Conservation (phyloP, 176 grass and related monocot species). For the Ensete glaucum region DNA sequence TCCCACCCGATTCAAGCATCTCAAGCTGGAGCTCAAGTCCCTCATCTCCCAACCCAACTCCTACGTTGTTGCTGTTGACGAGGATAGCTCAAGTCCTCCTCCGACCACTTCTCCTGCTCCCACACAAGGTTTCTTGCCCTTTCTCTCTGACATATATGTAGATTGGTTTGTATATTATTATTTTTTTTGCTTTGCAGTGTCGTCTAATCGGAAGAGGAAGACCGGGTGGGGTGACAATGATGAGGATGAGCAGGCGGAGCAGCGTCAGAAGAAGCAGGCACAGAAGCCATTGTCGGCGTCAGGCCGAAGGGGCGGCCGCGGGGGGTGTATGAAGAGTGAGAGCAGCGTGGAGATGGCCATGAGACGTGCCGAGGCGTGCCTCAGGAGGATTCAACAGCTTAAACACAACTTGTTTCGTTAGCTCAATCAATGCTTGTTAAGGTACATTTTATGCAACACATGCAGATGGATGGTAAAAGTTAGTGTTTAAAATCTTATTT, state of each 20-base stretch:
- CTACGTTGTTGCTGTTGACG: neutral
- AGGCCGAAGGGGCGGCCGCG: neutral
- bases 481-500: too few species aligned
- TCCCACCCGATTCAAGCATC: conserved; percentile 50
- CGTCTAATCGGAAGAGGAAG: conserved; percentile 61
- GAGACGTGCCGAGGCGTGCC: conserved; percentile 53
- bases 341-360: conserved; percentile 38
- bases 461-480: too few species aligned
- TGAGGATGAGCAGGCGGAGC: conserved; percentile 7
- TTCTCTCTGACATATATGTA: too few species aligned
- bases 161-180: neutral
- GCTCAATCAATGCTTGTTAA: too few species aligned
- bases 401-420: conserved; percentile 38
- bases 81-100: too few species aligned
- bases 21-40: conserved; percentile 66
- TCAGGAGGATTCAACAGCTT: conserved; percentile 51
- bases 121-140: conserved; percentile 1
- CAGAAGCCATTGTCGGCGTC: neutral
- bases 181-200: conserved; percentile 29
- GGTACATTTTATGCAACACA: too few species aligned
- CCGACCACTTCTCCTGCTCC: conserved; percentile 6
- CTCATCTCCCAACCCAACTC: conserved; percentile 44
- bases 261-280: neutral
- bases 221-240: neutral
- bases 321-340: neutral